Evolutionary conservation across 2,329 filamentous ascomycete genomes (phyloP).

Genomic region (Stachybotrys echinatus): DNA sequence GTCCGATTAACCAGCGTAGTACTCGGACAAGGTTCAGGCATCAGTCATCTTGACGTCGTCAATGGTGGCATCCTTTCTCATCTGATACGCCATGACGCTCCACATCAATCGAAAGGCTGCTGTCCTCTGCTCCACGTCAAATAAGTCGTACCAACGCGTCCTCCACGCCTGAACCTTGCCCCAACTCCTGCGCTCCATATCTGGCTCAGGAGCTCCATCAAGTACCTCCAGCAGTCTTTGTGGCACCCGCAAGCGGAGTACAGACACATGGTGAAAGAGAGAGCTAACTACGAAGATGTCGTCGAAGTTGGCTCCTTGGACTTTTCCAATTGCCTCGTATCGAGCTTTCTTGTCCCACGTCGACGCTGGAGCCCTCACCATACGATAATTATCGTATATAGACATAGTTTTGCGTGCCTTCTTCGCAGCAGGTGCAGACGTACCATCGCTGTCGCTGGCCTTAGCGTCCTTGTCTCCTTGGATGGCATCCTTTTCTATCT

Average conservation of each 20-base stretch:
- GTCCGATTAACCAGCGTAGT: too few species aligned
- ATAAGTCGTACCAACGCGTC: constrained; percentile 58
- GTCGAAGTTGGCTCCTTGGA: constrained; percentile 42
- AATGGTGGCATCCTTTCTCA: constrained; percentile 35
- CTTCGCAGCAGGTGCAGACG: constrained; percentile 27
- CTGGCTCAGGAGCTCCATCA: constrained; percentile 36
- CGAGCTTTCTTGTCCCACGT: constrained; percentile 57
- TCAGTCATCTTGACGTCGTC: constrained; percentile 22
- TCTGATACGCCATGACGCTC: constrained; percentile 55
- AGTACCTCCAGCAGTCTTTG: constrained; percentile 45
- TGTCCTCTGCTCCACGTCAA: constrained; percentile 46
- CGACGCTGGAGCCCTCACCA: constrained; percentile 50
- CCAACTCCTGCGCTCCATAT: constrained; percentile 36
- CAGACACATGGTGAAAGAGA: constrained; percentile 56
- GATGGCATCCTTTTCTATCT: constrained; percentile 44
- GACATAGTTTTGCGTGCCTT: constrained; percentile 49
- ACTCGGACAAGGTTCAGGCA: constrained; percentile 6
- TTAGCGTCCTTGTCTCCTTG: constrained; percentile 40
- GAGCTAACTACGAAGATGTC: constrained; percentile 58
- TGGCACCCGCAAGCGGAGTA: constrained; percentile 56
- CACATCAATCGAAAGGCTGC: constrained; percentile 53
- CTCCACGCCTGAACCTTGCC: constrained; percentile 50
- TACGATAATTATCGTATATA: constrained; percentile 60
- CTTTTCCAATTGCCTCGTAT: constrained; percentile 52
- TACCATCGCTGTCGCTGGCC: constrained; percentile 17